These are phyloP conservation scores for Colletotrichum orchidophilum DNA, from an alignment of 2,329 filamentous ascomycete genomes.

Conservation along the genomic window DNA sequence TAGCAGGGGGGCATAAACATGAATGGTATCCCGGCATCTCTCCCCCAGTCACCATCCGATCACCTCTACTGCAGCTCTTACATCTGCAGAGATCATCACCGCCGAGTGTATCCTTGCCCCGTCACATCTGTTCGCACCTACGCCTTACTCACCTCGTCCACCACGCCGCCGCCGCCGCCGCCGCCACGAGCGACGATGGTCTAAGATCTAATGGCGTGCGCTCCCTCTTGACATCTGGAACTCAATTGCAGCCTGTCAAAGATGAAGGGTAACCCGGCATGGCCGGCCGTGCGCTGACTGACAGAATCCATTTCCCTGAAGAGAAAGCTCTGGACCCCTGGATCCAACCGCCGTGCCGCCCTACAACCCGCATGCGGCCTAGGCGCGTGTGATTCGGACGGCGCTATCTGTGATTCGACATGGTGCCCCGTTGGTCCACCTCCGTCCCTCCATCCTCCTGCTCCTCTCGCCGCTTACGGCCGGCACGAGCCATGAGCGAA, in stretches of 20 bases:
- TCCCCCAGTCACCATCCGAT: constrained; percentile 11
- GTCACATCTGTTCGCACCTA: constrained; percentile 10
- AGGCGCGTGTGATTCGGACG: constrained; percentile 32
- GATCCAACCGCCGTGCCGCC: constrained; percentile 17
- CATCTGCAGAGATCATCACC: constrained; percentile 33
- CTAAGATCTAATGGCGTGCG: background rate
- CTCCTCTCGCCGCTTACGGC: constrained; percentile 21
- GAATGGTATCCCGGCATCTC: constrained; percentile 12
- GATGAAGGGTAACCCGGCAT: background rate
- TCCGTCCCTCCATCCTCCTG: background rate
- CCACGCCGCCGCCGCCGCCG: background rate
- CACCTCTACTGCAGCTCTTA: constrained; percentile 19
- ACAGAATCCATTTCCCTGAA: background rate
- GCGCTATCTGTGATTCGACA: constrained; percentile 34
- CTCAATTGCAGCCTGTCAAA: background rate
- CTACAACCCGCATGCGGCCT: constrained; percentile 27
- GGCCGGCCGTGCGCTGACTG: background rate
- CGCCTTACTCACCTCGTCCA: background rate
- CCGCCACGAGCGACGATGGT: background rate
- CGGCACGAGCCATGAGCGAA: constrained; percentile 29
- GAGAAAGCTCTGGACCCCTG: constrained; percentile 18
- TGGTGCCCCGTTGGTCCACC: constrained; percentile 15
- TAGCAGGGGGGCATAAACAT: constrained; percentile 12
- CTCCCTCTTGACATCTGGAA: background rate
- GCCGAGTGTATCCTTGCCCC: constrained; percentile 18